Evolutionary conservation across 169 alveolate species (phyloP).

Genomic region (Cryptosporidium canis): DNA sequence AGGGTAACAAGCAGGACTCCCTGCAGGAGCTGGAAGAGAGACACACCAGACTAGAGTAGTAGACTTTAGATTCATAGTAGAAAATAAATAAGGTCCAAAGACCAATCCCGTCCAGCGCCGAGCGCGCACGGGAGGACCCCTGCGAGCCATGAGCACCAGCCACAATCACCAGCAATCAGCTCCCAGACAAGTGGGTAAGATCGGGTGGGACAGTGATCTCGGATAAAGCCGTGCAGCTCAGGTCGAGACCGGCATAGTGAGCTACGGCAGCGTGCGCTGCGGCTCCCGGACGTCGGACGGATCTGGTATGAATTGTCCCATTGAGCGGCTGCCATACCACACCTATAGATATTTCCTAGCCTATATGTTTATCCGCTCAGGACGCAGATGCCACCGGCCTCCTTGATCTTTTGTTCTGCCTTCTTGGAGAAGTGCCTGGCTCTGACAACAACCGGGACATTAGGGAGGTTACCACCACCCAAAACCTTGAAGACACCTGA

Average conservation of each 20-base stretch:
- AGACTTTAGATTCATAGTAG: slow-evolving; percentile 17
- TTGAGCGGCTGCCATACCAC: not conserved
- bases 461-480: slow-evolving; percentile 95
- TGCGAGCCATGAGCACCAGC: too few species aligned
- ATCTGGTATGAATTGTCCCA: not conserved
- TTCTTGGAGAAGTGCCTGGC: slow-evolving; percentile 95
- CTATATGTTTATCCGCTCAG: slow-evolving; percentile 87
- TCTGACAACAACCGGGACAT: slow-evolving; percentile 95
- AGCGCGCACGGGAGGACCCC: too few species aligned
- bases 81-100: slow-evolving; percentile 15
- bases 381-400: slow-evolving; percentile 96
- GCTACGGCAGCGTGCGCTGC: not conserved
- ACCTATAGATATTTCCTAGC: not conserved
- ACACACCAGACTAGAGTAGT: not conserved
- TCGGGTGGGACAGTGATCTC: not conserved
- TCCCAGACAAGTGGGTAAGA: not conserved
- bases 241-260: not conserved
- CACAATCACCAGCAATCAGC: too few species aligned
- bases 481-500: slow-evolving; percentile 97
- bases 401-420: slow-evolving; percentile 97
- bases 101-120: not conserved
- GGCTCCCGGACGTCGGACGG: not conserved
- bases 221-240: not conserved
- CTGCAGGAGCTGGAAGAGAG: not conserved
- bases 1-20: too few species aligned